Conservation (phyloP, 371 early-diverging fungal genomes). For the Rozella allomycis region DNA sequence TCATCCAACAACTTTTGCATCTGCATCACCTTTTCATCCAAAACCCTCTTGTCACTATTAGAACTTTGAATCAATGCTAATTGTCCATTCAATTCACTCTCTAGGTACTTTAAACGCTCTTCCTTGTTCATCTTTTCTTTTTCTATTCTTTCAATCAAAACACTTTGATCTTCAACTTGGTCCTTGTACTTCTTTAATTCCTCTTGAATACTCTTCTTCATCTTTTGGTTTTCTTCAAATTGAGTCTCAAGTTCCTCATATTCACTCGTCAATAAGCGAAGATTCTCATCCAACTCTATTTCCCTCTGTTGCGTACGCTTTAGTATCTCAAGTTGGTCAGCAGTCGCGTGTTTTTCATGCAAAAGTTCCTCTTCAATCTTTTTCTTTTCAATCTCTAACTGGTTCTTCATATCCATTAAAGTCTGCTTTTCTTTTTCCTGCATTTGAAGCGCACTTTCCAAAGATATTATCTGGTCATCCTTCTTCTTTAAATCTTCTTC, state of each 20-base stretch:
- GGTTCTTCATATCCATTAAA: conserved; percentile 20
- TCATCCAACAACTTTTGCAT: conserved; percentile 31
- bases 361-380: conserved; percentile 39
- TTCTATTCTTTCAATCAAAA: conserved; percentile 30
- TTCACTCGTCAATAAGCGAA: conserved; percentile 31
- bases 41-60: conserved; percentile 28
- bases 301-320: conserved; percentile 43
- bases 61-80: conserved; percentile 14
- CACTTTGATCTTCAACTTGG: conserved; percentile 17
- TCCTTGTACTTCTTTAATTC: conserved; percentile 18
- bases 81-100: conserved; percentile 20
- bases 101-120: conserved; percentile 26
- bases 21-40: conserved; percentile 31
- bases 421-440: conserved; percentile 9
- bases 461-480: too few species aligned
- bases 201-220: conserved; percentile 22
- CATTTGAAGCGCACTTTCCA: too few species aligned
- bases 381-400: conserved; percentile 38
- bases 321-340: conserved; percentile 57
- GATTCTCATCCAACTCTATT: conserved; percentile 37
- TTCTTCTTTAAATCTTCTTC: conserved; percentile 47
- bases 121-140: conserved; percentile 31
- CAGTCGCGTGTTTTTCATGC: conserved; percentile 42
- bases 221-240: conserved; percentile 23
- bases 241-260: conserved; percentile 41